Percentiles rank a stretch among this genome's conserved stretches.
Evolutionary conservation across 805 yeast species (phyloP).

Genomic region (Yarrowia deformans): DNA sequence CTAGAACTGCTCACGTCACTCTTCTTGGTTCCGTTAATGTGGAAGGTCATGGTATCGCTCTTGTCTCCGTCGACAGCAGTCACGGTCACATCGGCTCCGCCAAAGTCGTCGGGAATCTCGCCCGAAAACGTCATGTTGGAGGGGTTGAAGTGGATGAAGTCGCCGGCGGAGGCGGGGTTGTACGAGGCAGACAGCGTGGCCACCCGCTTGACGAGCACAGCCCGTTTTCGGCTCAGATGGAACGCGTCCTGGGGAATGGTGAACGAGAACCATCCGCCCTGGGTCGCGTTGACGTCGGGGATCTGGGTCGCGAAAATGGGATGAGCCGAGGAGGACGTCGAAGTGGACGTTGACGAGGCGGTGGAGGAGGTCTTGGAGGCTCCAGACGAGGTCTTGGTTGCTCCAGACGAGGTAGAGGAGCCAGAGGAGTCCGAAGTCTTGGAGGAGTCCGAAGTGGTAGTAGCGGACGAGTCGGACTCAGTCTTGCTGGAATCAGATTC

Average conservation of each 20-base stretch:
- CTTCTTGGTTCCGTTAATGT: conserved; percentile 61
- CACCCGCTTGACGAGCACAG: conserved; percentile 46
- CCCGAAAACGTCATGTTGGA: conserved; percentile 75
- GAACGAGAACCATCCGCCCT: conserved; percentile 62
- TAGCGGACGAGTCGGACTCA: conserved; percentile 51
- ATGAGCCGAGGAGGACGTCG: conserved; percentile 24
- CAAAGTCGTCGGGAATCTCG: conserved; percentile 61
- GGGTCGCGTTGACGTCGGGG: conserved; percentile 72
- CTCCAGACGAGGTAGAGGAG: not conserved
- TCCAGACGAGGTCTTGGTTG: not conserved
- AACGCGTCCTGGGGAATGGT: conserved; percentile 64
- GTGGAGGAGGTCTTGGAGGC: not conserved
- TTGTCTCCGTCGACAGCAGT: conserved; percentile 52
- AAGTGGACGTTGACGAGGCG: not conserved
- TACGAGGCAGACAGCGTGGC: conserved; percentile 44
- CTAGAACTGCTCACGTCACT: conserved; percentile 42
- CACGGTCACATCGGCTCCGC: conserved; percentile 51
- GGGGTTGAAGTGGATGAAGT: conserved; percentile 69
- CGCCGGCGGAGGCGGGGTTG: conserved; percentile 49
- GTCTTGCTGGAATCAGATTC: conserved; percentile 39
- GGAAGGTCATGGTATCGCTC: conserved; percentile 56
- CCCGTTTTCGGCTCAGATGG: conserved; percentile 57
- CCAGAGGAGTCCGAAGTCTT: not conserved
- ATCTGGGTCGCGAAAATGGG: conserved; percentile 56
- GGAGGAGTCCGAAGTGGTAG: conserved; percentile 1